These are phyloP conservation scores for Termitomyces bulborhizus DNA, from an alignment of 768 basidiomycete genomes.

Conservation along the genomic window DNA sequence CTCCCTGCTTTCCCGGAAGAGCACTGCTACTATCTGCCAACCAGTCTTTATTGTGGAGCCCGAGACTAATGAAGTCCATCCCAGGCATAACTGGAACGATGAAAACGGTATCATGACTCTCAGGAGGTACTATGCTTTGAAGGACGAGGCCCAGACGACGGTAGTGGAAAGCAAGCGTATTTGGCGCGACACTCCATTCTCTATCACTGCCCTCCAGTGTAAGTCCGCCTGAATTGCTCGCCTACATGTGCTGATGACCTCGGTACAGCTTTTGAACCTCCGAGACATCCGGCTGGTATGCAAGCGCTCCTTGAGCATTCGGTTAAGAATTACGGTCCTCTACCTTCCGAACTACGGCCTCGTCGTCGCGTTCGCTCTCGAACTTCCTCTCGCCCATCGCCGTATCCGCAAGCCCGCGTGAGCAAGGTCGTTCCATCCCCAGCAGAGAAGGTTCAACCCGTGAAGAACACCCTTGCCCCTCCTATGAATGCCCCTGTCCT, in stretches of 20 bases:
- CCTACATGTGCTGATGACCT: constrained; percentile 5
- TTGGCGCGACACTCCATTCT: constrained; percentile 72
- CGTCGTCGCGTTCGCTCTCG: constrained; percentile 58
- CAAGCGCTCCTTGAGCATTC: constrained; percentile 70
- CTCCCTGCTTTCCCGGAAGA: constrained; percentile 22
- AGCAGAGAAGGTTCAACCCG: constrained; percentile 26
- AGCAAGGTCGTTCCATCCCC: constrained; percentile 37
- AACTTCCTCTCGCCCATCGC: constrained; percentile 66
- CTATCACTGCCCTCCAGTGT: constrained; percentile 70
- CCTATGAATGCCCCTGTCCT: constrained; percentile 23
- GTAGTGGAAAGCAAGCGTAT: constrained; percentile 58
- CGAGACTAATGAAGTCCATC: constrained; percentile 39
- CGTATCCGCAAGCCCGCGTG: constrained; percentile 54
- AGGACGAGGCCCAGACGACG: constrained; percentile 60
- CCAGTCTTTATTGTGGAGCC: constrained; percentile 54
- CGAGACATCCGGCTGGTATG: constrained; percentile 59
- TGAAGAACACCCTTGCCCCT: constrained; percentile 15
- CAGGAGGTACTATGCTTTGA: constrained; percentile 62
- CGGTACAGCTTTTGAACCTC: constrained; percentile 62
- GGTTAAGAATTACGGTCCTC: constrained; percentile 60
- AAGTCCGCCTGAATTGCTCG: constrained; percentile 20
- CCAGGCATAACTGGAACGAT: constrained; percentile 52
- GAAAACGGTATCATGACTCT: constrained; percentile 61
- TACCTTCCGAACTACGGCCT: constrained; percentile 66
- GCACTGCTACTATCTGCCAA: constrained; percentile 29